Conservation (phyloP, 2,329 filamentous ascomycete genomes). For the Penicillium sp. region DNA sequence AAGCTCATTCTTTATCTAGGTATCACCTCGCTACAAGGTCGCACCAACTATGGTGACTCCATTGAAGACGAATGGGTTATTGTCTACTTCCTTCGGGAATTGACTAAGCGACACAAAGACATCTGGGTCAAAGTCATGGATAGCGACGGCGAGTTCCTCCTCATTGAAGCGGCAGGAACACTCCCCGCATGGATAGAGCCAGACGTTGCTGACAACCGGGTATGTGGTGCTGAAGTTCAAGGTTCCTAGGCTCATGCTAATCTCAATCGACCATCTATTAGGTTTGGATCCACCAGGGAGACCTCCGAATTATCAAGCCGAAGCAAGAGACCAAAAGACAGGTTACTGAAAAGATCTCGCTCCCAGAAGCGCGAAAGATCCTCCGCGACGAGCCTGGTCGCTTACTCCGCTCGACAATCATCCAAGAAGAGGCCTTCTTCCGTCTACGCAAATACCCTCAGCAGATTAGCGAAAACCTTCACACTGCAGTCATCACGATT, state of each 20-base stretch:
- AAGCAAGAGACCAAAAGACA: conserved; percentile 48
- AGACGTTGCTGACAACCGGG: conserved; percentile 80
- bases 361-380: conserved; percentile 65
- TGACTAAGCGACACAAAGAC: conserved; percentile 71
- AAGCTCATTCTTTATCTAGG: conserved; percentile 33
- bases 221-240: conserved; percentile 28
- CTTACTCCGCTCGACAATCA: conserved; percentile 69
- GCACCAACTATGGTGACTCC: conserved; percentile 87
- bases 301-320: conserved; percentile 70
- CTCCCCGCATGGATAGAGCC: conserved; percentile 90
- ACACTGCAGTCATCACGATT: conserved; percentile 71
- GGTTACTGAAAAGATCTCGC: conserved; percentile 53
- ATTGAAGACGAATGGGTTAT: conserved; percentile 98
- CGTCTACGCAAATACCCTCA: conserved; percentile 79
- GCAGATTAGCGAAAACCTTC: conserved; percentile 73
- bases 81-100: conserved; percentile 81
- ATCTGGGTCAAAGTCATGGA: conserved; percentile 84
- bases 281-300: conserved; percentile 83
- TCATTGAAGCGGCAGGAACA: conserved; percentile 88
- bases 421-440: conserved; percentile 91
- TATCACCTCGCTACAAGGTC: conserved; percentile 67
- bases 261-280: conserved; percentile 20
- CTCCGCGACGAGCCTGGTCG: conserved; percentile 59
- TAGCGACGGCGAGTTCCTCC: conserved; percentile 90
- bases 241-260: neutral